A percentile compares a stretch with the other conserved stretches of the same genome.
Conservation (phyloP, 108 stramenopile genomes). For the Fistulifera pelliculosa region DNA sequence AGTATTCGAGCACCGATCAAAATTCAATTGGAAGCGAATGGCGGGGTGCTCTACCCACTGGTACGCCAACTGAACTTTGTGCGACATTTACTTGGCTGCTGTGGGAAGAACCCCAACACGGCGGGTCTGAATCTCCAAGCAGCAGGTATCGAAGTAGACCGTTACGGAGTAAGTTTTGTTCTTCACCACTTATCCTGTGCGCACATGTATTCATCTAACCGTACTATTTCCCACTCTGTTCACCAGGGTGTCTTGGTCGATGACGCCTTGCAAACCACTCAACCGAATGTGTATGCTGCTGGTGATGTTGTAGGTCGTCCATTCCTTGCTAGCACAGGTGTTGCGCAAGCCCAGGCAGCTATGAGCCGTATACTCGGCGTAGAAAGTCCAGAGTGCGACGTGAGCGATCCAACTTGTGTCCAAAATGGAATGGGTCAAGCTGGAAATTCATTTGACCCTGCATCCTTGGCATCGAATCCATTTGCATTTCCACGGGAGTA, state of each 20-base stretch:
- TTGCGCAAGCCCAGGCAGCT: constrained; percentile 64
- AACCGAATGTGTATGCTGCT: constrained; percentile 67
- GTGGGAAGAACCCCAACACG: constrained; percentile 77
- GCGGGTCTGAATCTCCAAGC: constrained; percentile 46
- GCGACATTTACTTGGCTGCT: constrained; percentile 70
- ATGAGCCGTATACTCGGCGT: constrained; percentile 46
- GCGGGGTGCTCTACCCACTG: constrained; percentile 29
- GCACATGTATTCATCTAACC: no score
- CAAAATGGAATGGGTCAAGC: constrained; percentile 25
- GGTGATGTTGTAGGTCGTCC: constrained; percentile 78
- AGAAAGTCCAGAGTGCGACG: constrained; percentile 8
- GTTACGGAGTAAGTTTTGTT: constrained; percentile 27
- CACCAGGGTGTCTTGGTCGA: constrained; percentile 46
- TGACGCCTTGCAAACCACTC: constrained; percentile 34
- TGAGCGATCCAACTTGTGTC: constrained; percentile 16
- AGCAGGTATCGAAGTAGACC: constrained; percentile 59
- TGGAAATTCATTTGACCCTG: constrained; percentile 60
- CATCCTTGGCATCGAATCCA: constrained; percentile 64
- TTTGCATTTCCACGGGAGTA: constrained; percentile 82
- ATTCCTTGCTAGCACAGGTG: constrained; percentile 71
- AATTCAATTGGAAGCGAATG: constrained; percentile 44
- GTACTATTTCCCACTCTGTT: no score
- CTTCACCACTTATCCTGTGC: no score
- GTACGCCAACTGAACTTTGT: constrained; percentile 32
- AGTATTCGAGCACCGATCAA: constrained; percentile 35